Percentiles rank a stretch among this genome's conserved stretches.
Conservation (phyloP, 2,329 filamentous ascomycete species). For the Aspergillus spinulosporus region DNA sequence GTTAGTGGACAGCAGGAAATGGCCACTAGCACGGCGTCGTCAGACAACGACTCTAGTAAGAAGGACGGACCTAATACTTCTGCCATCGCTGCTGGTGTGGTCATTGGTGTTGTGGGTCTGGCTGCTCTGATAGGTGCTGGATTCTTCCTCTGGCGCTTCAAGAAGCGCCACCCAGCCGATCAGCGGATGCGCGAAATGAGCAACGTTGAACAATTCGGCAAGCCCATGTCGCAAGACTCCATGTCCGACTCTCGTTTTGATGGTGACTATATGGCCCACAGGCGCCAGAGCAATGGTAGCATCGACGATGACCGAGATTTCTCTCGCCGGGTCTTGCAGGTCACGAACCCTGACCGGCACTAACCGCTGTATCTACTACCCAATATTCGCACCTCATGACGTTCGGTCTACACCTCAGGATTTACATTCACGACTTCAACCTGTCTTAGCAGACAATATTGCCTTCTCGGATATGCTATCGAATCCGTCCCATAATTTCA, state of each 20-base stretch:
- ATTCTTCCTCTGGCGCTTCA: conserved; percentile 74
- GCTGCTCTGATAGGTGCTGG: conserved; percentile 65
- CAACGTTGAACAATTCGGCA: conserved; percentile 70
- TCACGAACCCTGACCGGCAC: conserved; percentile 37
- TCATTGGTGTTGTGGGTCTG: conserved; percentile 75
- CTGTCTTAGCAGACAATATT: conserved; percentile 13
- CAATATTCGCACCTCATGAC: conserved; percentile 19
- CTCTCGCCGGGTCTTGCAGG: conserved; percentile 88
- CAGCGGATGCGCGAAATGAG: conserved; percentile 81
- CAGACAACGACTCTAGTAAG: conserved; percentile 19
- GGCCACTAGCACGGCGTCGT: conserved; percentile 35
- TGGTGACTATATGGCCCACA: conserved; percentile 74
- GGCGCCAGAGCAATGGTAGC: conserved; percentile 88
- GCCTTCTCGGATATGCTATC: background rate
- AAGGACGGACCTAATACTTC: conserved; percentile 64
- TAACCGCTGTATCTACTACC: conserved; percentile 17
- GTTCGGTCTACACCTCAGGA: conserved; percentile 17
- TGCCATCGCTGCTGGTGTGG: conserved; percentile 82
- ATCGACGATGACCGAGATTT: conserved; percentile 98
- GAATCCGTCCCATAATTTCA: background rate
- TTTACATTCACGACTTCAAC: conserved; percentile 14
- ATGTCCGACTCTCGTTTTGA: conserved; percentile 84
- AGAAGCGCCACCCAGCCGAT: conserved; percentile 74
- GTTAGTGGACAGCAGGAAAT: conserved; percentile 34
- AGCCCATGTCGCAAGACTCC: conserved; percentile 63